These are phyloP conservation scores for Leccinum fibrillosum DNA, from an alignment of 768 basidiomycete species.

Conservation along the genomic window DNA sequence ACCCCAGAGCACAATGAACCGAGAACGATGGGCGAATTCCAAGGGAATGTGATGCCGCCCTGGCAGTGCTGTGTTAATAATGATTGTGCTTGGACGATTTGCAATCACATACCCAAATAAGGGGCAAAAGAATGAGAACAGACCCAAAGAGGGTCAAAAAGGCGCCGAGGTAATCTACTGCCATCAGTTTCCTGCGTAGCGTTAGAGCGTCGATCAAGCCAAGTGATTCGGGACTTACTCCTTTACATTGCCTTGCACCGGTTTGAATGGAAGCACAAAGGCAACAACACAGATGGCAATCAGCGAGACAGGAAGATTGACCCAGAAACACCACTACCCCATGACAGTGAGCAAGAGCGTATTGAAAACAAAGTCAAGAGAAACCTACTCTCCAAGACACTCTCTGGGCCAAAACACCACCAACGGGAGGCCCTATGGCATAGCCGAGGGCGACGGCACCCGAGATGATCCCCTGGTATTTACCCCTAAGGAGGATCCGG, in stretches of 20 bases:
- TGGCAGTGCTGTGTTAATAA: constrained; percentile 21
- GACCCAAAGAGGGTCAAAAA: constrained; percentile 57
- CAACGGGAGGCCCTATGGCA: constrained; percentile 64
- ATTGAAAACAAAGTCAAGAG: background rate
- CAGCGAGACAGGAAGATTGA: constrained; percentile 60
- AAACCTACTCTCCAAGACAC: constrained; percentile 56
- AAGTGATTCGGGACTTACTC: constrained; percentile 28
- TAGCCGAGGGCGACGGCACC: constrained; percentile 54
- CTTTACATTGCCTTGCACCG: constrained; percentile 58
- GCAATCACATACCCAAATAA: constrained; percentile 58
- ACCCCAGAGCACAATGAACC: constrained; percentile 56
- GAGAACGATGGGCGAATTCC: constrained; percentile 65
- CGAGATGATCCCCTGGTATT: constrained; percentile 75
- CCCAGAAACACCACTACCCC: constrained; percentile 70
- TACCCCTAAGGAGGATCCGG: constrained; percentile 43
- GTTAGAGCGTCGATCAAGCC: background rate
- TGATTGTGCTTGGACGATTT: background rate
- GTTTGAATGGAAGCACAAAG: constrained; percentile 66
- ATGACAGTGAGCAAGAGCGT: background rate
- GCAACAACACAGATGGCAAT: constrained; percentile 52
- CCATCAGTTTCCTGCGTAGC: constrained; percentile 52
- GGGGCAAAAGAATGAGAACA: constrained; percentile 60
- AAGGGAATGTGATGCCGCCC: constrained; percentile 73
- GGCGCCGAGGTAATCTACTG: constrained; percentile 63
- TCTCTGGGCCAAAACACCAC: constrained; percentile 61